Base-by-base conservation (phyloP, 495 filamentous ascomycete species). In the Penicillium bialowiezense region DNA sequence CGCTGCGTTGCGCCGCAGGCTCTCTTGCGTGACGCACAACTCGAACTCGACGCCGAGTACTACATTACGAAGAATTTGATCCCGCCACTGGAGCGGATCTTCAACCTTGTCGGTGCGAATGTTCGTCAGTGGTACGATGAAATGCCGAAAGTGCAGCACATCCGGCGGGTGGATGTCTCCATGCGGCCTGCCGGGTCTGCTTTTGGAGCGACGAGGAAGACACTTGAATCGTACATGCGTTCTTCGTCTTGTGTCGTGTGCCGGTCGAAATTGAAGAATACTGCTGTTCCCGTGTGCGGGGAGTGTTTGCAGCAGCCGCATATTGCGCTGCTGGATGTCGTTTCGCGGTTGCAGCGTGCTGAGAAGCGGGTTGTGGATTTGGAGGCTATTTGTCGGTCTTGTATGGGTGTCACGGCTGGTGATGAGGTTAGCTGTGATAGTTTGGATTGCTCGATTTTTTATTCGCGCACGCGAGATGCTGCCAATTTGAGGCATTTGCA, bases 51-150 rank as follows among this genome's bases (percentile, higher is more conserved):
- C 59, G 81, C 91, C 0, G 91, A 96, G 58, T 98, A 98, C 68
- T 98, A 98, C 67, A 97, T 97, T 55, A 79, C 79, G 7, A 97
- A 96, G 73, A 97, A 96, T 59, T 59, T 98, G 19, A 93, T 98
- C 41, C 95, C 95, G 15, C 93, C 93, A 3, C 77, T 98, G 3
- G 93, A 95, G 68, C 82, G 93, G 12, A 97, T 98, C 44, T 97
- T 98, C 76, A 96, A 95, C 63, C 83, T 98, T 10, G 90, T 97
- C 20, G 93, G 93, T 24, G 93, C 91, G 15, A 95, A 95, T 65
- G 88, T 97, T 10, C 76, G 88, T 13, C 76, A 81, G 46, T 98
- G 93, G 93, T 97, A 91, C 52, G 91, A 96, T 44, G 90, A 96
- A 66, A 95, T 96, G 90, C 93, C 93, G 18, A 96, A 95, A 64